These are phyloP conservation scores for Aspergillus wentii DNA, from an alignment of 495 filamentous ascomycete genomes.

Conservation along the genomic window DNA sequence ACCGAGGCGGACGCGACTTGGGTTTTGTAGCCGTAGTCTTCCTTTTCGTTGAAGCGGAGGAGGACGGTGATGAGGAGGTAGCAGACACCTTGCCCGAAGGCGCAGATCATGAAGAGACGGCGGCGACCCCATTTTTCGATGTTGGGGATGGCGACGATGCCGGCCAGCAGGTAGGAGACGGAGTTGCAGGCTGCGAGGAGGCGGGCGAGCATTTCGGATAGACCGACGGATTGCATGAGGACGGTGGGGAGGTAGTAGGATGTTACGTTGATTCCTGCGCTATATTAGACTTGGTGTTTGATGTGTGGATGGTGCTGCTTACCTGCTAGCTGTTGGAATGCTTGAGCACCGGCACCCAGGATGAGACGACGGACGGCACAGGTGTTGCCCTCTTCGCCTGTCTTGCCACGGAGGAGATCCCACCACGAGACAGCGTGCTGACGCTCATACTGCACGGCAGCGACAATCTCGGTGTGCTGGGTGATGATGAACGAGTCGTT, in stretches of 20 bases:
- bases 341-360: constrained; percentile 39
- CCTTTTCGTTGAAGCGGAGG: constrained; percentile 29
- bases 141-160: constrained; percentile 35
- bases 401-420: background rate
- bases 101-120: constrained; percentile 31
- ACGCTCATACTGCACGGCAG: background rate
- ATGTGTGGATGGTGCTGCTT: background rate
- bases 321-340: constrained; percentile 41
- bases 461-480: constrained; percentile 64
- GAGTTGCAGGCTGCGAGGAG: constrained; percentile 25
- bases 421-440: background rate
- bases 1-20: constrained; percentile 24
- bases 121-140: constrained; percentile 33
- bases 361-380: constrained; percentile 35
- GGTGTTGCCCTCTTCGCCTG: constrained; percentile 12
- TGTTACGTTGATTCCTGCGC: constrained; percentile 23
- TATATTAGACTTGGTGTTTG: background rate
- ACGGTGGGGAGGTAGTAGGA: constrained; percentile 24
- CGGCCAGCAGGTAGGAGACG: constrained; percentile 31
- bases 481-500: constrained; percentile 51
- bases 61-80: constrained; percentile 43
- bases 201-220: constrained; percentile 18
- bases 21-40: constrained; percentile 8
- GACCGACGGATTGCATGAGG: constrained; percentile 6
- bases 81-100: constrained; percentile 38